Base-by-base conservation (phyloP, 1,284 basidiomycete species). In the Ceratobasidium sp. region DNA sequence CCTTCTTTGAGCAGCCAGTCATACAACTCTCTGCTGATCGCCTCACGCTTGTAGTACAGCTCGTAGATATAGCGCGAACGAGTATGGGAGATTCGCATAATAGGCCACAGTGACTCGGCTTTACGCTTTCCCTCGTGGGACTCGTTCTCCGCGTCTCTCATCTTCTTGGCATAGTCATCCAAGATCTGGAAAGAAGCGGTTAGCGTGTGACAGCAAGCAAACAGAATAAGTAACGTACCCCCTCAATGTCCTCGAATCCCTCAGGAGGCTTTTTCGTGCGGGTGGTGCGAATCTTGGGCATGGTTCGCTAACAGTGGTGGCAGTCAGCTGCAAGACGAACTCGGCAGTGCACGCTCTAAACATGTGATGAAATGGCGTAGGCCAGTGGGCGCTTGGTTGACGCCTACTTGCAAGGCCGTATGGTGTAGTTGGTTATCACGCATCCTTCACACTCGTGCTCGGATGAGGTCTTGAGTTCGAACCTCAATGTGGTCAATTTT, bases 1-100 rank as follows among this genome's bases (percentile, higher is more conserved):
- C 94, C 94, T 81, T 99, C 92, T 84, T 98, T 98, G 78, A 99
- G 80, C 73, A 99, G 82, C 97, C 97, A 99, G 82, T 99, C 97
- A 80, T 99, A 99, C 61, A 99, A 84, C 80, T 97, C 93, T 78
- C 87, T 89, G 76, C 90, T 92, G 79, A 99, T 95, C 16, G 96
- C 94, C 81, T 99, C 96, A 46, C 97, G 90, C 82, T 98, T 98
- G 85, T 99, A 98, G 84, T 97, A 99, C 72, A 99, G 86, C 81
- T 99, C 97, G 80, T 98, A 99, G 76, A 99, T 95, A 83, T 99
- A 99, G 75, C 96, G 86, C 64, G 94, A 96, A 60, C 97, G 90
- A 10, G 95, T 93, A 81, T 99, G 97, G 14, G 93, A 92, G 80
- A 99, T 95, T 55, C 95, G 90, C 94, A 99, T 98, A 77, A 99